Conservation (phyloP, 2,329 filamentous ascomycete species). For the Hyphodiscus sp. region DNA sequence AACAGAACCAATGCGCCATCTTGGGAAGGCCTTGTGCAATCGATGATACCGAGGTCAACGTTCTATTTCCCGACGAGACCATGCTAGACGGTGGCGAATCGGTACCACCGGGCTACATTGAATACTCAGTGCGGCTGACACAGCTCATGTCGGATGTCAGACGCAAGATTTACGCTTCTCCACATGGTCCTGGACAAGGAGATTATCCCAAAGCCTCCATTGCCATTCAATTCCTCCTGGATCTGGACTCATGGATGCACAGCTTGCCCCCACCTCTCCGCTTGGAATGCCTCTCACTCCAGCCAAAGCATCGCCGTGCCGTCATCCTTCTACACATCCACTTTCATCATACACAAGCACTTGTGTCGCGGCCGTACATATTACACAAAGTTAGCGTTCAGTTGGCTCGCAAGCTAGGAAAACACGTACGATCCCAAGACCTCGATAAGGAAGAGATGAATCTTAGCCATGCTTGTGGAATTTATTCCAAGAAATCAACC, state of each 20-base stretch:
- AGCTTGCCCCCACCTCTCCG: constrained; percentile 21
- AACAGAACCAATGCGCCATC: constrained; percentile 27
- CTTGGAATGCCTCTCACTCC: constrained; percentile 13
- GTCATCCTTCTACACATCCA: constrained; percentile 25
- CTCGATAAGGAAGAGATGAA: constrained; percentile 23
- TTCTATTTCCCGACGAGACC: constrained; percentile 24
- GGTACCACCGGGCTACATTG: constrained; percentile 22
- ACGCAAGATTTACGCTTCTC: constrained; percentile 24
- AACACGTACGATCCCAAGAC: constrained; percentile 22
- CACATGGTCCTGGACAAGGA: constrained; percentile 11
- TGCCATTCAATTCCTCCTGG: constrained; percentile 19
- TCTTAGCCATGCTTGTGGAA: constrained; percentile 22
- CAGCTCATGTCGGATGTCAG: constrained; percentile 23
- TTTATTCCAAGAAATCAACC: constrained; percentile 18
- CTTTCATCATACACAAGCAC: constrained; percentile 25
- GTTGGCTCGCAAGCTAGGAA: constrained; percentile 22
- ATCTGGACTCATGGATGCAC: constrained; percentile 24
- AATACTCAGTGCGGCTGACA: constrained; percentile 20
- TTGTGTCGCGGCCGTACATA: constrained; percentile 25
- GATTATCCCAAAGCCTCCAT: constrained; percentile 17
- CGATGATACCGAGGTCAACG: constrained; percentile 26
- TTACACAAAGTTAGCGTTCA: constrained; percentile 25
- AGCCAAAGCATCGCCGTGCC: constrained; percentile 22
- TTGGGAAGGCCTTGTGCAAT: constrained; percentile 26
- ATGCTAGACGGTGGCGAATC: constrained; percentile 23